These are phyloP conservation scores for Ceratocystis colombiana DNA, from an alignment of 2,329 filamentous ascomycete species.

Conservation along the genomic window DNA sequence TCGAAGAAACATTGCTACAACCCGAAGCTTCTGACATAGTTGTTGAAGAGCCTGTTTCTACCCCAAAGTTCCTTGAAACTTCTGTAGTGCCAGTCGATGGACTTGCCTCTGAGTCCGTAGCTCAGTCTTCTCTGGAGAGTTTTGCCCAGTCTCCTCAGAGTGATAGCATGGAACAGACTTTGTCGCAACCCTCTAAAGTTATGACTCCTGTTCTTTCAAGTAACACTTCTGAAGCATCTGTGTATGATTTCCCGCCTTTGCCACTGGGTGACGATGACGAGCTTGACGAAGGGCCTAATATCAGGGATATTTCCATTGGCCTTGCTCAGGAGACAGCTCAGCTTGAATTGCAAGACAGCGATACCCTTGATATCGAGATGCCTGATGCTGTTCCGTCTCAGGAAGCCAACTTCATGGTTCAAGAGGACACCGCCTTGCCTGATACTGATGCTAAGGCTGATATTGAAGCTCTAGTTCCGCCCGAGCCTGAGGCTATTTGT, in stretches of 20 bases:
- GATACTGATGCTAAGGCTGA: not conserved
- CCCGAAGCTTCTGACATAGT: not conserved
- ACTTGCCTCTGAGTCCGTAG: not conserved
- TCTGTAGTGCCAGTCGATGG: not conserved
- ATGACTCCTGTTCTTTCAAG: not conserved
- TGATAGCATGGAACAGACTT: not conserved
- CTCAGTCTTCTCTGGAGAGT: not conserved
- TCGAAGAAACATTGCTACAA: not conserved
- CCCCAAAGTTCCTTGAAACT: not conserved
- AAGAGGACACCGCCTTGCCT: not conserved
- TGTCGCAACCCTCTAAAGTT: not conserved
- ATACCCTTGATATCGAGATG: not conserved
- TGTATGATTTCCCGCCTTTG: not conserved
- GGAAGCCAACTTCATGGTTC: not conserved
- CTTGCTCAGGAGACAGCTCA: not conserved
- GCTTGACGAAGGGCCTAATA: not conserved
- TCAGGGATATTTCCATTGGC: not conserved
- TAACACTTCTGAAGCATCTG: not conserved
- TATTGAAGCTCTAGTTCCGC: not conserved
- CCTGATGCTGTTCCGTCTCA: not conserved
- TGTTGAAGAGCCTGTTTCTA: not conserved
- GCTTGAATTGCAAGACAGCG: not conserved
- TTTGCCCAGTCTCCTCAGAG: not conserved
- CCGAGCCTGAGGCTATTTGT: too few species aligned
- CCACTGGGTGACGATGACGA: not conserved